phyloP scores from a whole-genome alignment of 2,329 filamentous ascomycete species.

The Trichoderma sp. region DNA sequence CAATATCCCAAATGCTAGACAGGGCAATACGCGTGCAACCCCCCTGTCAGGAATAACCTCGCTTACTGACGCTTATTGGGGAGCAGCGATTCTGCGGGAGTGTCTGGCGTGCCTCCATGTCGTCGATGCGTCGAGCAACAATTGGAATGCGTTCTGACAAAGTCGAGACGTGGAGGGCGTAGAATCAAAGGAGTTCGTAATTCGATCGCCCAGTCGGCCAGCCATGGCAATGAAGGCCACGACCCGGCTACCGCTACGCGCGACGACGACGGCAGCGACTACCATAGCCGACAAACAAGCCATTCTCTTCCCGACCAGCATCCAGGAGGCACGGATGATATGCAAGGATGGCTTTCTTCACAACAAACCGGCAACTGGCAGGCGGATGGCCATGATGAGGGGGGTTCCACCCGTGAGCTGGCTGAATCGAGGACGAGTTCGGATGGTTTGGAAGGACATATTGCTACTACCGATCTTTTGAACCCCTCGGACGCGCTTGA shows the following conservation, averaged over 20 bases:
- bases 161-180: background rate
- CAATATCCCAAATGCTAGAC: background rate
- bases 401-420: background rate
- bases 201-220: background rate
- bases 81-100: background rate
- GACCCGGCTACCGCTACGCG: background rate
- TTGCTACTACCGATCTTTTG: conserved; percentile 2
- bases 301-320: background rate
- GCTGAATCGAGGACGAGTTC: background rate
- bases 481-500: background rate
- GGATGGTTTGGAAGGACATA: background rate
- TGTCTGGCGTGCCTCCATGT: background rate
- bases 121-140: background rate
- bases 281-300: background rate
- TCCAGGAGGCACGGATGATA: background rate
- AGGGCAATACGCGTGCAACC: background rate
- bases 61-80: conserved; percentile 1
- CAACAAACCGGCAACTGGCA: conserved; percentile 1
- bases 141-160: background rate
- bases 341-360: background rate
- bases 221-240: background rate
- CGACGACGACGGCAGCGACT: background rate
- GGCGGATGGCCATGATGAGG: background rate
- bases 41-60: background rate
- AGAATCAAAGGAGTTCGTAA: background rate